Percentiles rank a stretch among this genome's conserved stretches.
Conservation (phyloP, 805 yeast species). For the Suhomyces xylopsoci region DNA sequence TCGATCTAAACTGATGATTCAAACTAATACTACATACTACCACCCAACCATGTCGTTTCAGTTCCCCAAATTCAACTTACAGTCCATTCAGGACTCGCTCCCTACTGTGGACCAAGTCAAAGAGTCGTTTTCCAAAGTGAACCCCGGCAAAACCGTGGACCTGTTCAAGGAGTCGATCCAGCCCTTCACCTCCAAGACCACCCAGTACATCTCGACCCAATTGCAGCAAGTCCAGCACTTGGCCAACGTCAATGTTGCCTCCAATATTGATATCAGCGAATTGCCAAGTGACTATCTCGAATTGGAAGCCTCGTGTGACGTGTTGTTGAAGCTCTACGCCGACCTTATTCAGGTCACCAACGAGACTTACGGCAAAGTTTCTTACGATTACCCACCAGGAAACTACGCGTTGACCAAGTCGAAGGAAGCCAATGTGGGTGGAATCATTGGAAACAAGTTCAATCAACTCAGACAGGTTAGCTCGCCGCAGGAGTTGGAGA, state of each 20-base stretch:
- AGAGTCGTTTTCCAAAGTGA: conserved; percentile 34
- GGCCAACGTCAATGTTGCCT: conserved; percentile 19
- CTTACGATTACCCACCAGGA: conserved; percentile 79
- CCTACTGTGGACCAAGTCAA: conserved; percentile 37
- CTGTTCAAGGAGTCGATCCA: conserved; percentile 43
- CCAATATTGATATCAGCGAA: conserved; percentile 62
- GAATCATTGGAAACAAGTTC: conserved; percentile 53
- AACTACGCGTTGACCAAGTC: conserved; percentile 48
- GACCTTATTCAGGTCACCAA: conserved; percentile 41
- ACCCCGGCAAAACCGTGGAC: conserved; percentile 41
- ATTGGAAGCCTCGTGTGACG: conserved; percentile 66
- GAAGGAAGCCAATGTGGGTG: conserved; percentile 64
- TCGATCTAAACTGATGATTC: background rate
- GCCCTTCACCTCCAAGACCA: conserved; percentile 59
- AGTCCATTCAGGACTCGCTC: conserved; percentile 41
- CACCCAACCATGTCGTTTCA: conserved; percentile 33
- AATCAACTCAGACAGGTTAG: conserved; percentile 60
- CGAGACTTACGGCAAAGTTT: conserved; percentile 66
- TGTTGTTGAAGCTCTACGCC: conserved; percentile 57
- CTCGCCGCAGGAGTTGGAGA: conserved; percentile 65
- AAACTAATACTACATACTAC: background rate
- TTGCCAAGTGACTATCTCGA: conserved; percentile 70
- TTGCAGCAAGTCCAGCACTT: conserved; percentile 51
- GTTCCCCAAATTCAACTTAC: conserved; percentile 36
- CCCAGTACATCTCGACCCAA: conserved; percentile 57